Evolutionary conservation across 306 rosid genomes (phyloP).

Genomic region (Echinosophora koreensis): DNA sequence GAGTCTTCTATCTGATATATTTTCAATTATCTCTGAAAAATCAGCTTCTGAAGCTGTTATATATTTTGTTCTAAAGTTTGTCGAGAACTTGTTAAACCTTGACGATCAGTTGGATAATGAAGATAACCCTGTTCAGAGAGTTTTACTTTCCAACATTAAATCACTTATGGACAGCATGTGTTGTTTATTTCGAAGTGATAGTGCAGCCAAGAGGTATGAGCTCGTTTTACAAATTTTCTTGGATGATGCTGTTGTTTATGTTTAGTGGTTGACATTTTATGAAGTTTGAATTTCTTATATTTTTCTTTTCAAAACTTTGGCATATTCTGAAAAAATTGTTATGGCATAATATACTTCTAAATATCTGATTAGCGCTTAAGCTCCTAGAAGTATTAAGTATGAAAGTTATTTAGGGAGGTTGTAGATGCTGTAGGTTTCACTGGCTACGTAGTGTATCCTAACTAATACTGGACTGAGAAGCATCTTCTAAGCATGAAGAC

Average conservation of each 20-base stretch:
- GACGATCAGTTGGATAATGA: slow-evolving; percentile 66
- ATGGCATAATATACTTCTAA: not conserved
- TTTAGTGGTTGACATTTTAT: not conserved
- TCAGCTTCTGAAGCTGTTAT: slow-evolving; percentile 82
- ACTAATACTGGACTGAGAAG: not conserved
- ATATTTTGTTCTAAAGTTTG: slow-evolving; percentile 77
- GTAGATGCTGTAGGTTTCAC: not conserved
- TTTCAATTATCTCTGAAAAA: slow-evolving; percentile 65
- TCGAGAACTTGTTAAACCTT: slow-evolving; percentile 78
- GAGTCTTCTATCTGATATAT: slow-evolving; percentile 84
- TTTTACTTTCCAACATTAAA: slow-evolving; percentile 69
- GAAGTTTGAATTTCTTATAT: not conserved
- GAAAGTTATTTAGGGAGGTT: not conserved
- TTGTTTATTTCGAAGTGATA: slow-evolving; percentile 67
- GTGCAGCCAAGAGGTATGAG: slow-evolving; percentile 77
- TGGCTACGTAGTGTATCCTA: not conserved
- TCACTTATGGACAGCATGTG: slow-evolving; percentile 74
- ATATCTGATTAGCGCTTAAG: not conserved
- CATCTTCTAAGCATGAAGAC: not conserved
- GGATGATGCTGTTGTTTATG: slow-evolving; percentile 11
- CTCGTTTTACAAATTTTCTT: not conserved
- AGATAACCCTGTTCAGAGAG: slow-evolving; percentile 55
- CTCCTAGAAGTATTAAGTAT: not conserved
- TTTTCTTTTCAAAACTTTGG: not conserved
- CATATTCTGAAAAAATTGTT: not conserved